Evolutionary conservation across 2,329 filamentous ascomycete species (phyloP).

Genomic region (Penicillium vulpinum): DNA sequence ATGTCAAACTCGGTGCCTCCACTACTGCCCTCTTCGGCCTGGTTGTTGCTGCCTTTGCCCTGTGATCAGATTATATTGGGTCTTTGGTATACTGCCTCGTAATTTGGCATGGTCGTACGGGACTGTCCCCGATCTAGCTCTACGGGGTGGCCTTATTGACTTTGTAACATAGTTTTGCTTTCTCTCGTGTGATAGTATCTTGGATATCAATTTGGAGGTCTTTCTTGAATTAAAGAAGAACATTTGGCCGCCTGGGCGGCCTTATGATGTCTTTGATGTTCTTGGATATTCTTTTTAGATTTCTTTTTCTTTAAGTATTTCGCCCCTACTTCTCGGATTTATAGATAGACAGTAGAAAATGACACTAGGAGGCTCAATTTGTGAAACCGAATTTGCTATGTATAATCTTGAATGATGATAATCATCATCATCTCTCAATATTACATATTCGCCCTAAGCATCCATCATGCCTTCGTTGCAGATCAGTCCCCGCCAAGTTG

Average conservation of each 20-base stretch:
- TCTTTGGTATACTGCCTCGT: neutral
- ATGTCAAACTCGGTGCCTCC: slow-evolving; percentile 35
- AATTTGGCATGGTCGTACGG: neutral
- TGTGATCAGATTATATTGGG: slow-evolving; percentile 26
- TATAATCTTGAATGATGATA: too few relatives aligned
- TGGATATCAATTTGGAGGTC: slow-evolving; percentile 10
- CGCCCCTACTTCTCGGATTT: too few relatives aligned
- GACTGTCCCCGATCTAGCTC: neutral
- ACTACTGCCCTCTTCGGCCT: slow-evolving; percentile 38
- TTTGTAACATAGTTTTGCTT: slow-evolving; percentile 1
- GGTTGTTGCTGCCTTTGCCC: slow-evolving; percentile 38
- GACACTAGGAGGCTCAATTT: too few relatives aligned
- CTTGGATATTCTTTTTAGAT: too few relatives aligned
- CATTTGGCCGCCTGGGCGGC: too few relatives aligned
- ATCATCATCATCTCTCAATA: neutral
- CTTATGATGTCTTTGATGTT: too few relatives aligned
- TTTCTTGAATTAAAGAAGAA: too few relatives aligned
- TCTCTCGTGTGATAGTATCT: slow-evolving; percentile 16
- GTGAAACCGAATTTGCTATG: too few relatives aligned
- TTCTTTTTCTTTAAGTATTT: too few relatives aligned
- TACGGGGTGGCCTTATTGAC: neutral
- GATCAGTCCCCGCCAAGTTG: neutral
- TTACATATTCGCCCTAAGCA: too few relatives aligned
- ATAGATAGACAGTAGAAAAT: too few relatives aligned
- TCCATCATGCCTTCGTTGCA: neutral